Percentiles rank a stretch among this genome's conserved stretches.
Conservation (phyloP, 331 rosid genomes). For the Quercus tomentella region DNA sequence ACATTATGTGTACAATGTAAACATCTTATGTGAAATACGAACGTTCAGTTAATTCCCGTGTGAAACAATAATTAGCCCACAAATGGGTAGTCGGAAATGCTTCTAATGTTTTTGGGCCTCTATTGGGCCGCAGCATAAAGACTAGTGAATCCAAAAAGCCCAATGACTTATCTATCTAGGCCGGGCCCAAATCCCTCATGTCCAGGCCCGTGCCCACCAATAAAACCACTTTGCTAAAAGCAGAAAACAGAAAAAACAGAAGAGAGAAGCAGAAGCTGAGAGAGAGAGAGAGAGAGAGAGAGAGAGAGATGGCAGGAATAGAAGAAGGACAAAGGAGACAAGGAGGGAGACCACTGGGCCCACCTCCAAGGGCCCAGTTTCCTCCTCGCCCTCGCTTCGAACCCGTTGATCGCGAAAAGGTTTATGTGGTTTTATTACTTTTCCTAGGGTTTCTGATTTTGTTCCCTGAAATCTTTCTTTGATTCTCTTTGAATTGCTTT, state of each 20-base stretch:
- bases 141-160: no score
- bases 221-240: neutral
- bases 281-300: neutral
- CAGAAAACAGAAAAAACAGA: neutral
- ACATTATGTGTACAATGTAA: no score
- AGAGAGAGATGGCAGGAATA: conserved; percentile 18
- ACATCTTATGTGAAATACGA: no score
- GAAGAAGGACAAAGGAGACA: conserved; percentile 39
- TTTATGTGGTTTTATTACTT: conserved; percentile 4
- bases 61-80: no score
- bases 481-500: neutral
- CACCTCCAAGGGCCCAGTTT: conserved; percentile 37
- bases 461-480: neutral
- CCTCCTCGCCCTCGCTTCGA: conserved; percentile 49
- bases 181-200: no score
- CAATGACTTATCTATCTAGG: no score
- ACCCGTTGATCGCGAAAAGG: conserved; percentile 93
- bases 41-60: no score
- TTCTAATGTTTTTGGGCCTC: no score
- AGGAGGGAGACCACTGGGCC: conserved; percentile 33
- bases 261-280: neutral
- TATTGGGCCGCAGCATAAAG: no score
- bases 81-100: no score
- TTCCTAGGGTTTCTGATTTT: neutral
- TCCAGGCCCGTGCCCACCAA: neutral